Evolutionary conservation across 768 basidiomycete genomes (phyloP), one percentile per base, ranked within the genome.

Genomic region (Lactifluus pinguis): DNA sequence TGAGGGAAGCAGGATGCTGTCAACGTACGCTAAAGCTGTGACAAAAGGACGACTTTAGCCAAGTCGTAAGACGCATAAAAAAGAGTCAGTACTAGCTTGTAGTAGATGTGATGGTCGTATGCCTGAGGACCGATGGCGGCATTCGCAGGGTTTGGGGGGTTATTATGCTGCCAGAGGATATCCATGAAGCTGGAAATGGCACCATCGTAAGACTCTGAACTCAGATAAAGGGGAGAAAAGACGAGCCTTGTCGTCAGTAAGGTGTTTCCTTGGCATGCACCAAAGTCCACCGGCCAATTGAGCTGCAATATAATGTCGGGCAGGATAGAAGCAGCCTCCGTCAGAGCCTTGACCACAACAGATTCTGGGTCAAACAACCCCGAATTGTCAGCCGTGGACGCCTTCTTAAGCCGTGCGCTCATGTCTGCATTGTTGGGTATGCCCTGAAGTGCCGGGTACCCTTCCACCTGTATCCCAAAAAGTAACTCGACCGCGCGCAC

Each of bases 41-140:
- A 19, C 30, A 49, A 32, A 36, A 13, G 6, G 10, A 15, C n/a
- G 25, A 38, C 14, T 32, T 49, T 21, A 17, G 49, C 38, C n/a
- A 15, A 10, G 30, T 7, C 29, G 19, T 39, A 25, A 42, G 17
- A 11, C 17, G 21, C 2, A 15, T n/a, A 30, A 9, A 51, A 19
- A 21, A 39, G 34, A 13, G 19, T 34, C 7, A 2, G 13, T 9
- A 72, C 84, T 68, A 67, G 86, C 83, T 76, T 81, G 68, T 88
- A 89, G 69, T 90, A 92, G 15, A 92, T 68, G 71, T 91, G 89
- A 56, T 89, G 86, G 66, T 92, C 89, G 65, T 91, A 92, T 29
- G 73, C 74, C 66, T 87, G 85, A 13, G 87, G 85, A 1, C 89
- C 89, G 47, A 79, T 78, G 5, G 79, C 77, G 29, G 84, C 87